Evolutionary conservation across 306 rosid genomes (phyloP), one percentile per base, ranked within the genome.

Genomic region (Luffa acutangula): DNA sequence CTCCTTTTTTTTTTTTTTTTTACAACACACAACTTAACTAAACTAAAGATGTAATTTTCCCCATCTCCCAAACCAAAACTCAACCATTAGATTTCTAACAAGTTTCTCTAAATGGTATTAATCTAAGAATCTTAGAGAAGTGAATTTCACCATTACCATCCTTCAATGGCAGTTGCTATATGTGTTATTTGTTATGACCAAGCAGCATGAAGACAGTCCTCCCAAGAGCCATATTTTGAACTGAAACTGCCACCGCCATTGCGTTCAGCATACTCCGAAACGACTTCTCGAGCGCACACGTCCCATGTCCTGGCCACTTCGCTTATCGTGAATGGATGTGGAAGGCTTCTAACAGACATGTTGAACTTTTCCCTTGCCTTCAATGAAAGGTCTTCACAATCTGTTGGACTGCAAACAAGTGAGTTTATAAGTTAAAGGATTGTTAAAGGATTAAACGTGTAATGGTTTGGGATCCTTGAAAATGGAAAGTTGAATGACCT

Each of bases 331-430:
- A 79, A 79, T 21, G 88, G 90, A 59, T 84, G 92, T 8, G 92
- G 83, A 48, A 94, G 82, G 86, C 85, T 78, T 41, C 96, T 85
- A 5, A 92, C 76, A 66, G 91, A 91, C 66, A 82, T 85, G 87
- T 94, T 89, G 31, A 94, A 92, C 86, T 78, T 89, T 57, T 90
- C 83, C 83, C 80, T 91, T 8, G 94, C 86, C 76, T 89, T 88
- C 39, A 74, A 89, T 0, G 97, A 86, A 49, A 92, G 96, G 86
- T 94, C 94, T 79, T 87, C 93, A 67, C 75, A 84, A 80, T 85
- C 94, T 84, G 78, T 82, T n/a, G 79, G 7, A 51, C 43, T 66
- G 79, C 9, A 84, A 43, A 57, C 65, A 25, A 57, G 82, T 75
- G 37, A 37, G 54, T 33, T 54, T 59, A 20, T 59, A 59, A 59